A percentile compares a stretch with the other conserved stretches of the same genome.
phyloP scores from a whole-genome alignment of 2,329 filamentous ascomycete genomes.

The Penicillium freii region DNA sequence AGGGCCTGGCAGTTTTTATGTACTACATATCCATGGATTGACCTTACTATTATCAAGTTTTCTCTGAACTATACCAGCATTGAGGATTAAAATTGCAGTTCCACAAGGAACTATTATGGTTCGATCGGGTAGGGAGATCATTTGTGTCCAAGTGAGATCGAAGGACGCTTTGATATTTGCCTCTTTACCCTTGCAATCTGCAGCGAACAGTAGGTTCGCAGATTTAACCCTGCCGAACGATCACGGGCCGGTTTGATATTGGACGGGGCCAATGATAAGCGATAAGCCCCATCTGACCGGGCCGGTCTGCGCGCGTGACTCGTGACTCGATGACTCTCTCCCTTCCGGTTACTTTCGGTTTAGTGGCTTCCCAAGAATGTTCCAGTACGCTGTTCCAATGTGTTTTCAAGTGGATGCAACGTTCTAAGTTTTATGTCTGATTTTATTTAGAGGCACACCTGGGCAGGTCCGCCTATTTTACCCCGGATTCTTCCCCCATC shows the following conservation, averaged over 20 bases:
- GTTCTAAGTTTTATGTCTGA: background rate
- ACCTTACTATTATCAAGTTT: background rate
- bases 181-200: background rate
- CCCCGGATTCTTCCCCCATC: conserved; percentile 4
- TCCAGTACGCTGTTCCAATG: background rate
- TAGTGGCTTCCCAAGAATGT: background rate
- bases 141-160: background rate
- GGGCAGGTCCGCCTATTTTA: background rate
- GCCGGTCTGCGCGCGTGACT: conserved; percentile 10
- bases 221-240: background rate
- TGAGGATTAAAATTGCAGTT: no score
- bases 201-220: background rate
- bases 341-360: background rate
- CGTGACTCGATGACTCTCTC: no score
- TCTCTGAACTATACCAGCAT: background rate
- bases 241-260: conserved; percentile 15
- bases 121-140: background rate
- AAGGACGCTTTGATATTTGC: conserved; percentile 1
- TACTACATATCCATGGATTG: background rate
- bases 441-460: background rate
- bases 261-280: conserved; percentile 9
- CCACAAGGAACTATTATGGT: background rate
- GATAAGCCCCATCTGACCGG: conserved; percentile 10
- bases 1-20: background rate
- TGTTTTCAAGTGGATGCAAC: background rate